These are phyloP conservation scores for Omphalotus olearius DNA, from an alignment of 1,284 basidiomycete genomes.

Conservation along the genomic window DNA sequence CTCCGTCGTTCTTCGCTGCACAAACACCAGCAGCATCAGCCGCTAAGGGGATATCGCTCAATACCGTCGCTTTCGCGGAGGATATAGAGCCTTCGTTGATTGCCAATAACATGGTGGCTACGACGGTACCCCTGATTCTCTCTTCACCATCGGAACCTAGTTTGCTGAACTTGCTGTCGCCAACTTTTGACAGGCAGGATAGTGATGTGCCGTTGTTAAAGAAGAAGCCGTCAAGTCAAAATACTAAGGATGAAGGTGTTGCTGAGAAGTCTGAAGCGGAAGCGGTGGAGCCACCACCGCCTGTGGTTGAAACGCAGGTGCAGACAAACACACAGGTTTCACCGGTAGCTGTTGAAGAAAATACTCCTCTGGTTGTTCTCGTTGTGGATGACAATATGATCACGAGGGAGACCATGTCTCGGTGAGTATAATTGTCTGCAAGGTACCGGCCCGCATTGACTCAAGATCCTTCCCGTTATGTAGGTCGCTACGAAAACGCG, in stretches of 20 bases:
- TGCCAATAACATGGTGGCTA: neutral
- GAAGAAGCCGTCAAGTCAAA: no score
- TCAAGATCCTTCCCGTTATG: neutral
- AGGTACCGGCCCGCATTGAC: neutral
- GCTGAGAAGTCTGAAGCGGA: neutral
- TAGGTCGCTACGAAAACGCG: slow-evolving; percentile 42
- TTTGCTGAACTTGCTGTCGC: neutral
- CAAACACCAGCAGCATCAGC: slow-evolving; percentile 1
- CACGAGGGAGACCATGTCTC: slow-evolving; percentile 42
- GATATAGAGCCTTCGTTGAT: slow-evolving; percentile 10
- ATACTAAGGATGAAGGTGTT: neutral
- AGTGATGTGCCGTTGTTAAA: slow-evolving; percentile 2
- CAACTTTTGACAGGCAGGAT: neutral
- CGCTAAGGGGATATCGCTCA: neutral
- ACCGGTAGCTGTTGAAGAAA: neutral
- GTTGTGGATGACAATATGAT: slow-evolving; percentile 35
- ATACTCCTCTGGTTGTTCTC: slow-evolving; percentile 21
- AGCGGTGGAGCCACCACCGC: no score
- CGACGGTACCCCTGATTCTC: neutral
- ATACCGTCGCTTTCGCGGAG: slow-evolving; percentile 8
- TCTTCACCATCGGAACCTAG: neutral
- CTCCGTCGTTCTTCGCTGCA: slow-evolving; percentile 2
- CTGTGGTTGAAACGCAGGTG: no score
- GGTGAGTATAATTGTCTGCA: slow-evolving; percentile 10
- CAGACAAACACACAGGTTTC: neutral